Base-by-base conservation (phyloP, 306 rosid genomes). In the Carpinus viminea region DNA sequence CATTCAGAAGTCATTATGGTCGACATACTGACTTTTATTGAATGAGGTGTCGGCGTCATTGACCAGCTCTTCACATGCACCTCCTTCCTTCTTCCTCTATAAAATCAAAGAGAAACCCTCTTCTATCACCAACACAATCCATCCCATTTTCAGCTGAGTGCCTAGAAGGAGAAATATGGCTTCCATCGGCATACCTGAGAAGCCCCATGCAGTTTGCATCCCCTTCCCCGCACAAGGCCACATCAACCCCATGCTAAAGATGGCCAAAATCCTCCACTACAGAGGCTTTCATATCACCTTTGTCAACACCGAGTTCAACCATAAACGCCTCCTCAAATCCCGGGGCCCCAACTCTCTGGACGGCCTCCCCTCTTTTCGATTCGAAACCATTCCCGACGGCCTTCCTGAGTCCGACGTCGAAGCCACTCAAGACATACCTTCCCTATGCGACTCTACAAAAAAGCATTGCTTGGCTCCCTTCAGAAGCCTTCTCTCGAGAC, bases 371-470 rank as follows among this genome's bases (percentile, higher is more conserved):
- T 82, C 89, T 3, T 86, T 86, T 34, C 85, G 73, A 2, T 86
- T 82, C 34, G 51, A 70, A 55, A 80, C 84, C 26, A 83, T 86
- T 12, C 81, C 94, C 1, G 94, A 91, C 2, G 94, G 97, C 24
- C 91, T 90, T 5, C 97, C 97, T 0, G 84, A 78, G 15, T 16
- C 86, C 0, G 80, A 88, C 1, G 74, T 57, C 1, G 87, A 92
- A 15, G 87, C 46, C 12, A 86, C 93, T 1, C 93, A 90, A 79
- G 82, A 88, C 48, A 50, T 81, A 0, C 80, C 88, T 5, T 7
- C 88, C 17, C 52, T 92, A 0, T 85, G 87, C 5, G 76, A 60
- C 0, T 88, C 97, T 13, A 85, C 83, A 0, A 43, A 16, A 10
- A 85, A 7, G 8, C 52, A 76, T 16, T 92, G 91, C 60, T 68